Base-by-base conservation (phyloP, 2,329 filamentous ascomycete genomes). In the Trichoderma sp. region DNA sequence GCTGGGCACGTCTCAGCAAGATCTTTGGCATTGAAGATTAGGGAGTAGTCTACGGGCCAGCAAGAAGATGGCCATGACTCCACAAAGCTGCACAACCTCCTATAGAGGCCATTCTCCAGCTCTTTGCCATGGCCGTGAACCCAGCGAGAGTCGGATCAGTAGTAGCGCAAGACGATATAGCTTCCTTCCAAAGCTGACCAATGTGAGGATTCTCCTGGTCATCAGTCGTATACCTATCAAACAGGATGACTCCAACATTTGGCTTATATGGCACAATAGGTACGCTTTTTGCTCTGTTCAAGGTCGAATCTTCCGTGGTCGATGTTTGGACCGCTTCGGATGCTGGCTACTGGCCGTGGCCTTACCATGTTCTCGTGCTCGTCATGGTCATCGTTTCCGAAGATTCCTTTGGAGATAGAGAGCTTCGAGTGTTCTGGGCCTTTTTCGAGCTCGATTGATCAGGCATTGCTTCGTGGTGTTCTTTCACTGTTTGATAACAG, bases 1-100 rank as follows among this genome's bases (percentile, higher is more conserved):
- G 81, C 44, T 75, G 72, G 3, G 85, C 84, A n/a, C 86, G 83
- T 24, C 80, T 81, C 34, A 83, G 78, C 5, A 88, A 79, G 68
- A 88, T 84, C 60, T 81, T 86, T 0, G 78, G 74, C 0, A 81
- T 73, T 14, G 76, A 81, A 0, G 86, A 88, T 74, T 89, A 85
- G 0, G 86, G 87, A 7, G 88, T 78, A 24, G 21, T 24, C 21
- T 61, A 83, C n/a, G 78, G 63, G 85, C 69, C 67, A 86, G 79
- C 78, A 88, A 79, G 10, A 82, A 52, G 1, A 87, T 57, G 66
- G 86, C 82, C 10, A 85, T 71, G 0, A 84, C 83, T 0, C 75
- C 81, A 0, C 82, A 75, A 21, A 82, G 76, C 82, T 83, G 87
- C 28, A 87, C 74, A 43, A 87, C 81, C 70, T 88, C 84, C 78